Percentiles rank a stretch among this genome's conserved stretches.
phyloP scores from a whole-genome alignment of 163 green algal genomes.

The Chlorella variabilis region DNA sequence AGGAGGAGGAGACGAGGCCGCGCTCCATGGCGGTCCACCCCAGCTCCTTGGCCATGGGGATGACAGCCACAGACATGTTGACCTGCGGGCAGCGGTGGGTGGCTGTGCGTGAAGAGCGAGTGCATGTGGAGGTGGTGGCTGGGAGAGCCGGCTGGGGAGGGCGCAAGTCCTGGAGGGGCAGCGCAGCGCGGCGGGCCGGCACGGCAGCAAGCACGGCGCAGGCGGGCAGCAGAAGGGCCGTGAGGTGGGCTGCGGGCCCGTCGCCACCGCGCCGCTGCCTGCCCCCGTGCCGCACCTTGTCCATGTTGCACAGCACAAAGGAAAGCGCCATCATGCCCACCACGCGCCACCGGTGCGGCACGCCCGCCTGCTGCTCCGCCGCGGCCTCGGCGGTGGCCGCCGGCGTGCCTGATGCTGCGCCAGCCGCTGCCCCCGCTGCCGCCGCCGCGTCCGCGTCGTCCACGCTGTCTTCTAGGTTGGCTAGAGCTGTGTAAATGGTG shows the following conservation, averaged over 20 bases:
- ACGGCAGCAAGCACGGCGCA: too few species aligned
- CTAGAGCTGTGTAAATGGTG: constrained; percentile 48
- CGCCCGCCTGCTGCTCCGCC: neutral
- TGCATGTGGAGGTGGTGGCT: neutral
- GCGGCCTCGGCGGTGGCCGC: neutral
- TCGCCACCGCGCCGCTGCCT: too few species aligned
- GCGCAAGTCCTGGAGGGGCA: too few species aligned
- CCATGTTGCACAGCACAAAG: constrained; percentile 99
- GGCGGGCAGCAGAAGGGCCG: too few species aligned
- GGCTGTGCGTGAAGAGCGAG: neutral
- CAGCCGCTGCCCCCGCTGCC: neutral
- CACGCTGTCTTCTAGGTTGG: constrained; percentile 3
- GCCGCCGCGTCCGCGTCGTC: neutral
- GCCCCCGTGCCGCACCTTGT: too few species aligned
- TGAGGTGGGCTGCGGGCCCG: too few species aligned
- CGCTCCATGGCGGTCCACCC: constrained; percentile 88
- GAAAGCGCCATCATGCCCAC: constrained; percentile 83
- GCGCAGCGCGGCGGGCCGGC: too few species aligned
- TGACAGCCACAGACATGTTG: constrained; percentile 99
- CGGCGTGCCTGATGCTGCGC: constrained; percentile 8
- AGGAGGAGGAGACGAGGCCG: constrained; percentile 93
- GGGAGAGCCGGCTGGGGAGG: too few species aligned
- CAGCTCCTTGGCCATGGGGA: constrained; percentile 96
- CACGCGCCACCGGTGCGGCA: constrained; percentile 82
- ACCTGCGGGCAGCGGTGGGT: constrained; percentile 65